phyloP scores from a whole-genome alignment of 2,329 filamentous ascomycete species.

The Pseudocercospora fijiensis region DNA sequence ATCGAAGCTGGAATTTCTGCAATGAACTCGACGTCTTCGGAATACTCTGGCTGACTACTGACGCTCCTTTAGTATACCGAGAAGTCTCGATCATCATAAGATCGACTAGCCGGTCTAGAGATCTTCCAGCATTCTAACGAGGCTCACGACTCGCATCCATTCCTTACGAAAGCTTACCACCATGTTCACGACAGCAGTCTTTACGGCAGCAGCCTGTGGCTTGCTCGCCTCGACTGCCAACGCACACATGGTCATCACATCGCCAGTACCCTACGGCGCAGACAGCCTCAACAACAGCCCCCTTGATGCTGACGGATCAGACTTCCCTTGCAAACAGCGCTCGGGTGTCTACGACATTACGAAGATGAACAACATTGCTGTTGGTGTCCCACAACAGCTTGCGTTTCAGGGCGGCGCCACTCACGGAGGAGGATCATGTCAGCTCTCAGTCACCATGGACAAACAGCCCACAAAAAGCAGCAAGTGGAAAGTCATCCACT shows the following conservation, averaged over 20 bases:
- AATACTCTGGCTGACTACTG: neutral
- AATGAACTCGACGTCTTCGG: neutral
- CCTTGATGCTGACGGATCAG: constrained; percentile 46
- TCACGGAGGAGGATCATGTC: constrained; percentile 89
- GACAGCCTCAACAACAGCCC: constrained; percentile 63
- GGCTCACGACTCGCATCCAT: constrained; percentile 25
- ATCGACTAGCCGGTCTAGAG: constrained; percentile 30
- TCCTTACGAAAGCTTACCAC: constrained; percentile 19
- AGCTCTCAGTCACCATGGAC: constrained; percentile 79
- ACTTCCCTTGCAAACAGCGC: constrained; percentile 81
- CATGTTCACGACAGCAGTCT: constrained; percentile 26
- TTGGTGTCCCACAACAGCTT: constrained; percentile 63
- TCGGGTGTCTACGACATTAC: constrained; percentile 48
- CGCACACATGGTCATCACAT: constrained; percentile 73
- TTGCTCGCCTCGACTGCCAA: constrained; percentile 38
- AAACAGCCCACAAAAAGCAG: constrained; percentile 65
- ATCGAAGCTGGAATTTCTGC: neutral
- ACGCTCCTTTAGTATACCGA: neutral
- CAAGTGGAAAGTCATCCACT: constrained; percentile 85
- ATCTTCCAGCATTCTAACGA: constrained; percentile 21
- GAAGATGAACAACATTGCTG: constrained; percentile 59
- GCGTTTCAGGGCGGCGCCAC: constrained; percentile 70
- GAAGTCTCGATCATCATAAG: neutral
- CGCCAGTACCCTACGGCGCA: constrained; percentile 64
- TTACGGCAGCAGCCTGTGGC: constrained; percentile 21